Evolutionary conservation across 768 basidiomycete species (phyloP).

Genomic region (Arthromyces matolae): DNA sequence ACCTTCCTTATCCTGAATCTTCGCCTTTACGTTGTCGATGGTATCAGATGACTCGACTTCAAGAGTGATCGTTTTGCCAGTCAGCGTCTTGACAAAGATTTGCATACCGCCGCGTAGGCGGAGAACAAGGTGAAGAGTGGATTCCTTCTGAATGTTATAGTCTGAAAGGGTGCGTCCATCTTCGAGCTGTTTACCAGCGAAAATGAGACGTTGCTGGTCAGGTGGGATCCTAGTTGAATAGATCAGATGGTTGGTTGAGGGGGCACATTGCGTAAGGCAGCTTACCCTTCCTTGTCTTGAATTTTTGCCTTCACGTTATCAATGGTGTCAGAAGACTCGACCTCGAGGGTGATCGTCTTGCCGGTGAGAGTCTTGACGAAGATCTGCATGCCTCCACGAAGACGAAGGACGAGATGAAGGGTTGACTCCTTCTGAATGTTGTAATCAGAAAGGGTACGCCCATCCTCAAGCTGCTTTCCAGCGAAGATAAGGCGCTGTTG

Average conservation of each 20-base stretch:
- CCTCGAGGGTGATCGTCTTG: constrained; percentile 89
- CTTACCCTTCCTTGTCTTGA: constrained; percentile 75
- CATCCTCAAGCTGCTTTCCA: constrained; percentile 83
- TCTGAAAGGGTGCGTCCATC: constrained; percentile 89
- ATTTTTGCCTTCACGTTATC: constrained; percentile 82
- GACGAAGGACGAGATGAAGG: constrained; percentile 50
- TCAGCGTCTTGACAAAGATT: constrained; percentile 78
- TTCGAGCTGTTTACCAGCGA: constrained; percentile 93
- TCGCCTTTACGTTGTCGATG: constrained; percentile 85
- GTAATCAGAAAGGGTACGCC: constrained; percentile 68
- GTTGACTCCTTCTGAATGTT: constrained; percentile 67
- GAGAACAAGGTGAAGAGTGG: constrained; percentile 83
- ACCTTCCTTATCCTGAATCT: constrained; percentile 92
- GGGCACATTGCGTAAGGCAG: no score
- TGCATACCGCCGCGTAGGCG: constrained; percentile 92
- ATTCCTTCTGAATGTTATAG: constrained; percentile 95
- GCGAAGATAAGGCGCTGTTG: constrained; percentile 80
- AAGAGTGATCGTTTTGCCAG: constrained; percentile 90
- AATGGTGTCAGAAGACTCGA: constrained; percentile 74
- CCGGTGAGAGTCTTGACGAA: constrained; percentile 87
- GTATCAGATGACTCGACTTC: constrained; percentile 87
- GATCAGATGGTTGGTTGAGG: not conserved
- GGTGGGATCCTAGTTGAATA: constrained; percentile 57
- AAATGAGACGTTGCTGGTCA: constrained; percentile 94
- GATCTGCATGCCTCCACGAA: constrained; percentile 68